These are phyloP conservation scores for Gyrodon lividus DNA, from an alignment of 768 basidiomycete species.

Conservation along the genomic window DNA sequence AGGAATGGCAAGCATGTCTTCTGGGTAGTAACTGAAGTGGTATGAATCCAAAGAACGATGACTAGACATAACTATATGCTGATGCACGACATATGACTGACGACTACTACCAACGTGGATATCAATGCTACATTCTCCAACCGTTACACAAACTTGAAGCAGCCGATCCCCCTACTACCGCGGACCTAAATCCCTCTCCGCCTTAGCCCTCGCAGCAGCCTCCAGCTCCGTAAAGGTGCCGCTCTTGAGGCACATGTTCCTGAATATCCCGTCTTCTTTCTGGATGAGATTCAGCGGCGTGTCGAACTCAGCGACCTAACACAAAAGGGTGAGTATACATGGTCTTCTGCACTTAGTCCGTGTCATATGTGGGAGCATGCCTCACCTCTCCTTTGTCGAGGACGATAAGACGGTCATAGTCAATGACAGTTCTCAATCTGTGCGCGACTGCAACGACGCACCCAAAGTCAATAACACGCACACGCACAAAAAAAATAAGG, in stretches of 20 bases:
- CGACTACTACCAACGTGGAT: no score
- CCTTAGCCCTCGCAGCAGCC: slow-evolving; percentile 48
- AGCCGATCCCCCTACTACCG: not conserved
- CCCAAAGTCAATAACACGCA: not conserved
- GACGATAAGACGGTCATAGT: slow-evolving; percentile 78
- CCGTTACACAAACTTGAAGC: not conserved
- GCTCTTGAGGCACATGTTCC: slow-evolving; percentile 69
- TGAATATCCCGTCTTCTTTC: slow-evolving; percentile 63
- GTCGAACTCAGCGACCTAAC: slow-evolving; percentile 62
- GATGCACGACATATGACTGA: no score
- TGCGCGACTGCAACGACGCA: slow-evolving; percentile 49
- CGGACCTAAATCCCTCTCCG: slow-evolving; percentile 9
- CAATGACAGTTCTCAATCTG: slow-evolving; percentile 73
- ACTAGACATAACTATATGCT: no score
- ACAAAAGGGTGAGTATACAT: not conserved
- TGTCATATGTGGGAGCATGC: slow-evolving; percentile 20
- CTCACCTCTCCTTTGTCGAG: slow-evolving; percentile 50
- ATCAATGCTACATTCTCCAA: no score
- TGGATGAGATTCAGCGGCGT: slow-evolving; percentile 68
- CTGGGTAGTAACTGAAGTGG: no score
- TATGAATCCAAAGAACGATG: no score
- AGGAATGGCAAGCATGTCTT: no score
- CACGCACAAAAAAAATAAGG: not conserved
- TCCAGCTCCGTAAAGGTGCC: slow-evolving; percentile 64
- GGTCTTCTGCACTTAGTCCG: no score